Evolutionary conservation across 208 protist species (phyloP).

Genomic region (Acanthamoeba royreba): DNA sequence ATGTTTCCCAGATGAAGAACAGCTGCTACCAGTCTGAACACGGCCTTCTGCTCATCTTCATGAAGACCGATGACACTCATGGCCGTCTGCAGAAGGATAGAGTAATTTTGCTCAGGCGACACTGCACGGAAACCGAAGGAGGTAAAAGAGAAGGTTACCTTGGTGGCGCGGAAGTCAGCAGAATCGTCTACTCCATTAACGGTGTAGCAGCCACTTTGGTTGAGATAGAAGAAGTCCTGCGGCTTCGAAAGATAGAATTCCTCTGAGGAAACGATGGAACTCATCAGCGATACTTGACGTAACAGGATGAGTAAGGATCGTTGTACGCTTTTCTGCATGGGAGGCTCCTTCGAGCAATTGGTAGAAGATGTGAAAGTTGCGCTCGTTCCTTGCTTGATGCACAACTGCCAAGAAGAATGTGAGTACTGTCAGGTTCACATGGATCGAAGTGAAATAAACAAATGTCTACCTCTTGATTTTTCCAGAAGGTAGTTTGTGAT

Average conservation of each 20-base stretch:
- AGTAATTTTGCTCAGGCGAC: neutral
- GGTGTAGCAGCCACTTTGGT: conserved; percentile 71
- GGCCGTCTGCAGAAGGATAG: conserved; percentile 68
- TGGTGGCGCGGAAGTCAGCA: conserved; percentile 72
- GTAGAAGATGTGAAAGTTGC: conserved; percentile 96
- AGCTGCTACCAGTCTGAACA: conserved; percentile 71
- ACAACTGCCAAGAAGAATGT: conserved; percentile 47
- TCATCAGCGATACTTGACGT: neutral
- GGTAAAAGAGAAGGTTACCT: conserved; percentile 73
- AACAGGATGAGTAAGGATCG: neutral
- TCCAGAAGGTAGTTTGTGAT: conserved; percentile 66
- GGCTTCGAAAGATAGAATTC: conserved; percentile 39
- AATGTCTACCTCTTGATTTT: conserved; percentile 32
- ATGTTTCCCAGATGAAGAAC: conserved; percentile 84
- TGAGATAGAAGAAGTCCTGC: conserved; percentile 77
- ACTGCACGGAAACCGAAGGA: neutral
- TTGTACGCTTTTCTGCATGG: neutral
- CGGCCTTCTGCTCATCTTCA: conserved; percentile 55
- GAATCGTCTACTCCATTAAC: conserved; percentile 80
- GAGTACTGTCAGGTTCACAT: neutral
- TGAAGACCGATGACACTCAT: conserved; percentile 88
- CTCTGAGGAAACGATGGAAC: neutral
- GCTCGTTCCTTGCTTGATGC: conserved; percentile 74
- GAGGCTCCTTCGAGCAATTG: conserved; percentile 71
- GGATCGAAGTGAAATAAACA: neutral